Base-by-base conservation (phyloP, 2,329 filamentous ascomycete species). In the Phyllosticta citrichinensis region DNA sequence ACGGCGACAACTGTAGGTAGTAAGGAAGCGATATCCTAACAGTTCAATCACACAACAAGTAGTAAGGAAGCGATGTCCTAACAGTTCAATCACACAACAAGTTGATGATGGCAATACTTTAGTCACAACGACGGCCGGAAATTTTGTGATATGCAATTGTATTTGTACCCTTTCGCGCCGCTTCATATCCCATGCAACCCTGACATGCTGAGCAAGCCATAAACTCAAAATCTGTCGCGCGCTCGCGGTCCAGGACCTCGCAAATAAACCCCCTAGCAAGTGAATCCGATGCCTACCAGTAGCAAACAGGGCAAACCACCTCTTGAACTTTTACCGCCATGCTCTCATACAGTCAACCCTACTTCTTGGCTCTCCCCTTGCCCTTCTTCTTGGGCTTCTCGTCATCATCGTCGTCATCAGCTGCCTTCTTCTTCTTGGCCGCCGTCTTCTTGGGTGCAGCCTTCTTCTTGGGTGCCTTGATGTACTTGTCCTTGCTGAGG, bases 401-500 rank as follows among this genome's bases (percentile, higher is more conserved):
- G 9, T 52, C 55, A 4, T 62, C 56, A 27, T 57, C 59, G 1
- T 56, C 58, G 2, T 55, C 55, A n/a, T 55, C 55, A 5, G 19
- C 54, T 8, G 56, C 50, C 14, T 27, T 61, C 55, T 52, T 52
- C 52, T 58, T 56, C 19, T 78, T 20, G 69, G 71, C 66, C 14
- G 76, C 66, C 2, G 67, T 68, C 30, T 74, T 71, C 58, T 72
- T 75, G 56, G 73, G 76, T 30, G 78, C 69, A 14, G 75, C 73
- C 62, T 79, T 80, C 73, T 86, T 91, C 65, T 83, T 97, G 12
- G 93, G 90, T 70, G 88, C 83, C 74, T 94, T 96, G 72, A 97
- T 92, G 69, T 96, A 97, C 74, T 97, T 97, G 75, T 99, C 94
- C 71, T 93, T 96, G 69, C 88, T 91, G 57, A 97, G 73, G 71